These are phyloP conservation scores for Diaporthe capsici DNA, from an alignment of 2,329 filamentous ascomycete genomes.

Conservation along the genomic window DNA sequence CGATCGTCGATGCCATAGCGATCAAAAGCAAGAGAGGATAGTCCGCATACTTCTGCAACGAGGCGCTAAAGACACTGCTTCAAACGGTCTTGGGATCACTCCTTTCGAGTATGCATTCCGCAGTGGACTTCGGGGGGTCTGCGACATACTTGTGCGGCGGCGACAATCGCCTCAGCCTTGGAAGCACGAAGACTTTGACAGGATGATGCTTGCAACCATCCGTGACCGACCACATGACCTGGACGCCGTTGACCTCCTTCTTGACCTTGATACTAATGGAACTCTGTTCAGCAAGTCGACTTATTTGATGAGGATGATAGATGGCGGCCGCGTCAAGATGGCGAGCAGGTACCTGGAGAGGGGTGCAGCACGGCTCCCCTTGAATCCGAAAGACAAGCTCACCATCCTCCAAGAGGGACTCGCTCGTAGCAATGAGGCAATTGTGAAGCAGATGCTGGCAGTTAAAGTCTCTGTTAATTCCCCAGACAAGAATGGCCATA, in stretches of 20 bases:
- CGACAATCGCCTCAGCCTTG: slow-evolving; percentile 5
- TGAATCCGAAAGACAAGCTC: slow-evolving; percentile 29
- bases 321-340: not conserved
- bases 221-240: not conserved
- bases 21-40: slow-evolving; percentile 3
- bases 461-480: slow-evolving; percentile 25
- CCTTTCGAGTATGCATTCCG: slow-evolving; percentile 21
- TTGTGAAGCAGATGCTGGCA: slow-evolving; percentile 23
- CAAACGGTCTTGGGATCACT: not conserved
- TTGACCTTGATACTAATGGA: slow-evolving; percentile 27
- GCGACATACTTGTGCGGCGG: slow-evolving; percentile 31
- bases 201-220: slow-evolving; percentile 13
- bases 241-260: slow-evolving; percentile 15
- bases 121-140: not conserved
- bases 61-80: slow-evolving; percentile 10
- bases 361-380: not conserved
- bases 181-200: slow-evolving; percentile 22
- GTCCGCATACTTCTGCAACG: slow-evolving; percentile 31
- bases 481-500: slow-evolving; percentile 27
- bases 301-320: slow-evolving; percentile 23
- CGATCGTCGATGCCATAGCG: not conserved
- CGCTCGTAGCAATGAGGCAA: not conserved
- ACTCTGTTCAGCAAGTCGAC: slow-evolving; percentile 22
- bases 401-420: slow-evolving; percentile 20
- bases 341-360: slow-evolving; percentile 30